phyloP scores from a whole-genome alignment of 2,329 filamentous ascomycete genomes.

The Diaporthe humulicola region DNA sequence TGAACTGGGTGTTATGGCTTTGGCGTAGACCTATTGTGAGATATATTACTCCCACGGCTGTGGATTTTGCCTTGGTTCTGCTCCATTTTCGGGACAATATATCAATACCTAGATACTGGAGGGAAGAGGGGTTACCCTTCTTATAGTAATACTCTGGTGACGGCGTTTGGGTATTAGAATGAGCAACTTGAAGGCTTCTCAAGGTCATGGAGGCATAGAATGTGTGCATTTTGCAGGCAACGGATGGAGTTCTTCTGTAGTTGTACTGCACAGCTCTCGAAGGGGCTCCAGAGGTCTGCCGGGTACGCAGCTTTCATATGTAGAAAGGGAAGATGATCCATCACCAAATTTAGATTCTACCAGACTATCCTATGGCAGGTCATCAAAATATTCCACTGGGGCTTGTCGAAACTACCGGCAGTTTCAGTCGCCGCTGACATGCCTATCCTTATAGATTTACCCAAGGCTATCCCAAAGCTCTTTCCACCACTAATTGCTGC shows the following conservation, averaged over 20 bases:
- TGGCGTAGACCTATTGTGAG: too few relatives aligned
- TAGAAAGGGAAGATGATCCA: too few relatives aligned
- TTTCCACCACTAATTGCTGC: too few relatives aligned
- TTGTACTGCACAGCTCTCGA: not conserved
- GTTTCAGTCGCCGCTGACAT: too few relatives aligned
- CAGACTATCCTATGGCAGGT: too few relatives aligned
- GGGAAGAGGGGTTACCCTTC: not conserved
- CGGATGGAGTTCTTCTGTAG: not conserved
- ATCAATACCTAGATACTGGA: not conserved
- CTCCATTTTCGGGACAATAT: not conserved
- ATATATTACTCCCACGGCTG: not conserved
- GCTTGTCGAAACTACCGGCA: too few relatives aligned
- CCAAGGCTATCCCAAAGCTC: too few relatives aligned
- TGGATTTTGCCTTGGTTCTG: not conserved
- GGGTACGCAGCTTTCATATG: not conserved
- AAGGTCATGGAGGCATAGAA: not conserved
- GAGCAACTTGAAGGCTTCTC: not conserved
- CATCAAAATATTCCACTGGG: too few relatives aligned
- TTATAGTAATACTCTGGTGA: not conserved
- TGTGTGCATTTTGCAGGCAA: not conserved
- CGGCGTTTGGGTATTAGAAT: not conserved
- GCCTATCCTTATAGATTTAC: too few relatives aligned
- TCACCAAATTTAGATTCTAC: too few relatives aligned
- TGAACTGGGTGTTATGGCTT: not conserved
- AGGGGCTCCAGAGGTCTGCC: not conserved